phyloP scores from a whole-genome alignment of 495 filamentous ascomycete genomes.

The Lepraria neglecta region DNA sequence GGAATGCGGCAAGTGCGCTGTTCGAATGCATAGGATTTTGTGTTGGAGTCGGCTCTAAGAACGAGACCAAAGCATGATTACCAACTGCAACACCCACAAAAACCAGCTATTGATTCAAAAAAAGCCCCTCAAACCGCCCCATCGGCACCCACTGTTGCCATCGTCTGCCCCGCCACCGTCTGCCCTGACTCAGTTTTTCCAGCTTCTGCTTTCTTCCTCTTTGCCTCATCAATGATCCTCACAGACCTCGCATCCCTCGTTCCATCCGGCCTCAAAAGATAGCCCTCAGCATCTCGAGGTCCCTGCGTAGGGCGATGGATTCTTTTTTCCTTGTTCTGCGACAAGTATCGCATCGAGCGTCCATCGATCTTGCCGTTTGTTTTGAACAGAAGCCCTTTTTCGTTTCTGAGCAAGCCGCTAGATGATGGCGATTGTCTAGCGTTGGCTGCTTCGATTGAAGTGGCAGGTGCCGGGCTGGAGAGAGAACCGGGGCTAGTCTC shows the following conservation, averaged over 20 bases:
- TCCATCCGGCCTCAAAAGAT: slow-evolving; percentile 6
- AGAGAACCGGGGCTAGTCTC: background rate
- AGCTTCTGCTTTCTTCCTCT: background rate
- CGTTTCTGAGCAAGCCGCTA: background rate
- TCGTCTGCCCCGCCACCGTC: background rate
- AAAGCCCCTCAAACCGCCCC: too few species aligned
- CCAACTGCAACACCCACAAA: too few species aligned
- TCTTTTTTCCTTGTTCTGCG: background rate
- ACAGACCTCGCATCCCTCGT: slow-evolving; percentile 6
- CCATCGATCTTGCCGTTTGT: background rate
- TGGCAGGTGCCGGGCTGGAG: background rate
- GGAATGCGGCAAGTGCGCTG: too few species aligned
- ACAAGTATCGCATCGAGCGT: background rate
- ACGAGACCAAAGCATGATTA: too few species aligned
- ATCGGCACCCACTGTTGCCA: background rate
- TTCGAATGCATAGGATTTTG: too few species aligned
- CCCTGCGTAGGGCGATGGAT: background rate
- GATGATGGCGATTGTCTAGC: background rate
- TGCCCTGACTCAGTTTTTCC: background rate
- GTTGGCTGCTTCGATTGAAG: background rate
- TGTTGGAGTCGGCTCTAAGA: too few species aligned
- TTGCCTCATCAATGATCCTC: background rate
- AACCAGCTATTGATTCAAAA: too few species aligned
- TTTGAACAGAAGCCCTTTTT: background rate
- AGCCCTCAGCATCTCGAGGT: slow-evolving; percentile 1